A percentile compares a stretch with the other conserved stretches of the same genome.
Conservation (phyloP, 805 yeast genomes). For the Ogataea paraovalis region DNA sequence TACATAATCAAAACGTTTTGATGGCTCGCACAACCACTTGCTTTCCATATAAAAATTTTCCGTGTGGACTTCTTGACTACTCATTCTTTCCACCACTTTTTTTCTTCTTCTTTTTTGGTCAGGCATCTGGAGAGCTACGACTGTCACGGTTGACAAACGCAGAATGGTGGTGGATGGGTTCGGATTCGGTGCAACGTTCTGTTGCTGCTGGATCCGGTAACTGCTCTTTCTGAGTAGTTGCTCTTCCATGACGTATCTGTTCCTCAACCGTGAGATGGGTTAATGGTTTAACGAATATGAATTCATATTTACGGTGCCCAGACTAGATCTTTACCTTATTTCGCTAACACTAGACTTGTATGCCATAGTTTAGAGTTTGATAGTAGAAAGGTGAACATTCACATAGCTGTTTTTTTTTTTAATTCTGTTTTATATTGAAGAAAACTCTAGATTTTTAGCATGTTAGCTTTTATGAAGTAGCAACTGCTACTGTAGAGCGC, state of each 20-base stretch:
- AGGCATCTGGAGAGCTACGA: constrained; percentile 1
- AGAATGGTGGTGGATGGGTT: constrained; percentile 1
- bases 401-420: no score
- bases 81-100: neutral
- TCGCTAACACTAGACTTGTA: constrained; percentile 35
- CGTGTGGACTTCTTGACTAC: neutral
- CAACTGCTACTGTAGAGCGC: no score
- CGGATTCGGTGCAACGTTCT: neutral
- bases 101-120: neutral
- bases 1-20: no score
- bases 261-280: constrained; percentile 5
- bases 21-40: no score
- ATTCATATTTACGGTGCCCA: neutral
- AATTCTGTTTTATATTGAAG: no score
- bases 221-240: neutral
- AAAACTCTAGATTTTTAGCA: no score
- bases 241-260: constrained; percentile 3
- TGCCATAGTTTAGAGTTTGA: constrained; percentile 35
- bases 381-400: constrained; percentile 35
- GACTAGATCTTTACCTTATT: constrained; percentile 25
- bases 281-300: neutral
- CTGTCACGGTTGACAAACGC: constrained; percentile 5
- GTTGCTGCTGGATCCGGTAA: neutral
- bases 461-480: neutral
- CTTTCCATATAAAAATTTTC: neutral